These are phyloP conservation scores for Salix exigua DNA, from an alignment of 345 rosid species.

Conservation along the genomic window DNA sequence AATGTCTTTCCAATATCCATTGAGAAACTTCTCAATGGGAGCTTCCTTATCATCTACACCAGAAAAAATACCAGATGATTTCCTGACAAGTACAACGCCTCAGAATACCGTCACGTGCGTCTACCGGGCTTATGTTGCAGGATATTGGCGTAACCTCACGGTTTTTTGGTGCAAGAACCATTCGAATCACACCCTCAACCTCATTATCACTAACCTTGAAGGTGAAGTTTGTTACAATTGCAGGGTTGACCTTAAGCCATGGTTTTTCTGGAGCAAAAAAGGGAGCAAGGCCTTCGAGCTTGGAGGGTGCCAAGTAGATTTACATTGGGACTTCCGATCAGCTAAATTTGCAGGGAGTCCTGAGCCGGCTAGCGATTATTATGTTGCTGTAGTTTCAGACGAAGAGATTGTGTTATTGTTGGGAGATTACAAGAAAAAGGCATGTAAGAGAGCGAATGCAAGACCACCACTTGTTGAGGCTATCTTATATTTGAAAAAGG, in stretches of 20 bases:
- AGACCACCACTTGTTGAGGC: slow-evolving; percentile 73
- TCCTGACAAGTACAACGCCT: slow-evolving; percentile 42
- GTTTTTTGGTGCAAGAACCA: slow-evolving; percentile 69
- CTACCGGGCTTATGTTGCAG: slow-evolving; percentile 64
- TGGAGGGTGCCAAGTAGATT: slow-evolving; percentile 59
- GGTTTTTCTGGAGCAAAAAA: slow-evolving; percentile 88
- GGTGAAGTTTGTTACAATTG: slow-evolving; percentile 50
- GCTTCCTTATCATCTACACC: slow-evolving; percentile 11
- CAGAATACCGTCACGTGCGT: slow-evolving; percentile 75
- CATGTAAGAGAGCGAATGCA: slow-evolving; percentile 76
- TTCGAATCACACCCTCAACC: slow-evolving; percentile 64
- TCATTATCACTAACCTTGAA: slow-evolving; percentile 55
- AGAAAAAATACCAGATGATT: slow-evolving; percentile 52
- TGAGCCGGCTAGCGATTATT: slow-evolving; percentile 69
- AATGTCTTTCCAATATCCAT: slow-evolving; percentile 11
- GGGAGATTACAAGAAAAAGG: slow-evolving; percentile 82
- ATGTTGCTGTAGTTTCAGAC: slow-evolving; percentile 72
- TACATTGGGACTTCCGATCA: slow-evolving; percentile 80
- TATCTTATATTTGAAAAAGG: slow-evolving; percentile 59
- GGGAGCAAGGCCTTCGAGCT: slow-evolving; percentile 65
- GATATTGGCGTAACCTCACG: slow-evolving; percentile 59
- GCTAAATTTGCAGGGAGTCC: slow-evolving; percentile 76
- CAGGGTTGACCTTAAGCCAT: slow-evolving; percentile 79
- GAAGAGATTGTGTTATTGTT: slow-evolving; percentile 79
- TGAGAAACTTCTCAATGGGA: slow-evolving; percentile 16